Base-by-base conservation (phyloP, 257 asterid genomes). In the Jacaranda copaia region DNA sequence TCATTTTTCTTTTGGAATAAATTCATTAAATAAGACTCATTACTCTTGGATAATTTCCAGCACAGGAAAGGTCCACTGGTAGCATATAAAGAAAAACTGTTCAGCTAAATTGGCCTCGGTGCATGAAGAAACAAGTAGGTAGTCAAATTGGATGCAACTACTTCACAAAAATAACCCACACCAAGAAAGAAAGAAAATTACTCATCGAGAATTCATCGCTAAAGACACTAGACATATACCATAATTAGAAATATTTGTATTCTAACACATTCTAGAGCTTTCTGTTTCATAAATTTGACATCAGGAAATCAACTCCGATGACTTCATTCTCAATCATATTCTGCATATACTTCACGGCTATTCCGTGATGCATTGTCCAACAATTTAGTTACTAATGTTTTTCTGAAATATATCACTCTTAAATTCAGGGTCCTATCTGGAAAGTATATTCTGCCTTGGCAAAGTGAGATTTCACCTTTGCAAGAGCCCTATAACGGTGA, bases 401-500 rank as follows among this genome's bases (percentile, higher is more conserved):
- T 45, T 52, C 58, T 19, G 36, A 62, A n/a, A 16, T 53, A 59
- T 42, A 49, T 25, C 77, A 80, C 71, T 43, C 60, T 59, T 80
- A 73, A 65, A 63, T 15, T 68, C 79, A 77, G 62, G 85, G 35
- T 69, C 78, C 86, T 0, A 74, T 81, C 81, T 83, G 86, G 82
- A 94, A 93, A 72, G 83, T 77, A 71, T 91, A 95, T 18, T 84
- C 88, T 78, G 96, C 93, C 66, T 88, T 95, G 38, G 91, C 84
- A 13, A 91, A 88, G 90, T 90, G 97, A 40, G 92, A 85, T 79
- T 93, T 93, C 81, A 93, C 97, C 83, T 85, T 80, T n/a, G 90
- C 86, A 69, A 93, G 93, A 70, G 98, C 94, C 83, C 88, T 85
- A 11, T 85, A 88, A 6, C 99, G 98, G 73, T 91, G 99, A 20